Evolutionary conservation across 2,329 filamentous ascomycete species (phyloP).

Genomic region (Aspergillus awamori): DNA sequence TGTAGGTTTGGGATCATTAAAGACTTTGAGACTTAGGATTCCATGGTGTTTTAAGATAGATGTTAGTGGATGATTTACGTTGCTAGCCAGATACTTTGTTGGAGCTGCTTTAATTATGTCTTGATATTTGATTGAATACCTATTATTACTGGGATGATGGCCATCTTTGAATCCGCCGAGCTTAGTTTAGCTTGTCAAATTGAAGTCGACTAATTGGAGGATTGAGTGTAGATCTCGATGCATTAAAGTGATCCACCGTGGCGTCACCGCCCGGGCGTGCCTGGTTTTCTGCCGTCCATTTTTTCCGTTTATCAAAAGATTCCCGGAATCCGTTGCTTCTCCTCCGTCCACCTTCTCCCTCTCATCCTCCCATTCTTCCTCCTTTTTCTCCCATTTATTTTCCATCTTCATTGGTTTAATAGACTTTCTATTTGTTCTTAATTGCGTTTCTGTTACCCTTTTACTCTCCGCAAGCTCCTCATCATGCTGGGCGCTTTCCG

Average conservation of each 20-base stretch:
- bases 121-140: too few species aligned
- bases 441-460: conserved; percentile 6
- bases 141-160: too few species aligned
- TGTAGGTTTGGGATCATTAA: too few species aligned
- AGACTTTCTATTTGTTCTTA: conserved; percentile 6
- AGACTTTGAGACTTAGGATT: too few species aligned
- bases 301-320: conserved; percentile 3
- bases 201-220: too few species aligned
- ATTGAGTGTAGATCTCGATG: too few species aligned
- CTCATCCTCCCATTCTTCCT: background rate
- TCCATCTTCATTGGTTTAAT: conserved; percentile 7
- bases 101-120: too few species aligned
- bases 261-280: background rate
- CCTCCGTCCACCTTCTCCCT: conserved; percentile 1
- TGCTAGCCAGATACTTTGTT: too few species aligned
- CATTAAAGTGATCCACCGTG: background rate
- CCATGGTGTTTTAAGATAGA: too few species aligned
- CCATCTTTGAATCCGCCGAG: too few species aligned
- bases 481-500: conserved; percentile 46
- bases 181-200: too few species aligned
- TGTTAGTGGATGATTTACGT: too few species aligned
- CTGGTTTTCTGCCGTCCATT: background rate
- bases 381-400: background rate
- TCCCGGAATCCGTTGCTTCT: background rate
- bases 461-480: background rate